A percentile compares a stretch with the other conserved stretches of the same genome.
Evolutionary conservation across 2,329 filamentous ascomycete species (phyloP).

Genomic region (Colletotrichum aenigma): DNA sequence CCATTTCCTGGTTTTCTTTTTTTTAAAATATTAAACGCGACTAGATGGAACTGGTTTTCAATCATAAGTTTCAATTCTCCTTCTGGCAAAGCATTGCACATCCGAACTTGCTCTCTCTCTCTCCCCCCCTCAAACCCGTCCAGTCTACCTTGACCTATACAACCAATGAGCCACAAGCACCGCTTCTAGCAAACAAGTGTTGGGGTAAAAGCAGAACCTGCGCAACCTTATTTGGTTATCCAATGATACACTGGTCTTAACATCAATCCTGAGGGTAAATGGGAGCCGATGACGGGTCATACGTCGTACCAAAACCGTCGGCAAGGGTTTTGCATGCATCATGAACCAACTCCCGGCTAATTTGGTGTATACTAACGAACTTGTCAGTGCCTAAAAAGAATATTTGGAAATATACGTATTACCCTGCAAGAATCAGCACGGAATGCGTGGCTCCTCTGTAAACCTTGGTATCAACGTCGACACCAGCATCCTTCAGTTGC

Average conservation of each 20-base stretch:
- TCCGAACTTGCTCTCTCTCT: not conserved
- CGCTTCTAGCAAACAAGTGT: too few relatives aligned
- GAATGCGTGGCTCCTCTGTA: conserved; percentile 9
- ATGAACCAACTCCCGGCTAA: not conserved
- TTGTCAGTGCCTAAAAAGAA: not conserved
- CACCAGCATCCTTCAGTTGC: conserved; percentile 20
- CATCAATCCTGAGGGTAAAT: not conserved
- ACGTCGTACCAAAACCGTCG: not conserved
- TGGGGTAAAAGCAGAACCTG: too few relatives aligned
- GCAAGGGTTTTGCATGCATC: not conserved
- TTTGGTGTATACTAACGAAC: not conserved
- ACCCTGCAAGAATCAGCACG: conserved; percentile 9
- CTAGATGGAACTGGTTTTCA: not conserved
- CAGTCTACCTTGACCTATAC: rapidly evolving
- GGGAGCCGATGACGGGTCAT: not conserved
- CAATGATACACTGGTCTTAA: rapidly evolving
- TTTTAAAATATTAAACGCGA: not conserved
- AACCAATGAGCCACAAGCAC: not conserved
- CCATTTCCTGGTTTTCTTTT: not conserved
- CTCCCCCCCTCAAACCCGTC: rapidly evolving
- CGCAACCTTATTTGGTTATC: too few relatives aligned
- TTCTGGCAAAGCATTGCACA: not conserved
- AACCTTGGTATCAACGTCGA: not conserved
- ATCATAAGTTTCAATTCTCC: not conserved
- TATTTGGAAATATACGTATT: not conserved